These are phyloP conservation scores for Bimuria novae-zelandiae DNA, from an alignment of 2,329 filamentous ascomycete species.

Conservation along the genomic window DNA sequence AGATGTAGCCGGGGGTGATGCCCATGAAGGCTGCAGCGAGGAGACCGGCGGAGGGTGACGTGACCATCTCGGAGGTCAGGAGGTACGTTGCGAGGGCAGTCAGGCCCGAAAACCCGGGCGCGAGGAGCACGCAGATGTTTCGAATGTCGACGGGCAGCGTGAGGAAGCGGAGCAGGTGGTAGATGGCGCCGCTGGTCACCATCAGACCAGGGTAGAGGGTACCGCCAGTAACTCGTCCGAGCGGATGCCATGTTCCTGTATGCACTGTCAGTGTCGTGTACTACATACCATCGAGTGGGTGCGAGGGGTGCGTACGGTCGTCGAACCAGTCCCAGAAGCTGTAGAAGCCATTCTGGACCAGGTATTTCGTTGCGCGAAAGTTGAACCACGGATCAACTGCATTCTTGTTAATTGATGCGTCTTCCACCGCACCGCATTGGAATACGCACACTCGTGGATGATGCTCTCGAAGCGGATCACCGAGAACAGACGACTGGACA, in stretches of 20 bases:
- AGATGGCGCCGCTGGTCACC: constrained; percentile 98
- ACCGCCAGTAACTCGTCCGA: constrained; percentile 96
- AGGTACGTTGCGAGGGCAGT: constrained; percentile 94
- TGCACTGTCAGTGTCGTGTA: constrained; percentile 18
- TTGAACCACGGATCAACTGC: constrained; percentile 99
- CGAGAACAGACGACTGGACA: constrained; percentile 94
- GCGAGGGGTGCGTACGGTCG: constrained; percentile 67
- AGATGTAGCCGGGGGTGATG: constrained; percentile 96
- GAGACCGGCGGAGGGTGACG: constrained; percentile 91
- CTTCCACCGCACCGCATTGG: constrained; percentile 2
- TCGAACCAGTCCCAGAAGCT: constrained; percentile 99
- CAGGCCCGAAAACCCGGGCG: constrained; percentile 90
- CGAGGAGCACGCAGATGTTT: constrained; percentile 97
- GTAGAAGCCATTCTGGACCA: constrained; percentile 96
- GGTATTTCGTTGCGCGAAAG: constrained; percentile 96
- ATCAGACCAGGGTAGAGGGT: constrained; percentile 98
- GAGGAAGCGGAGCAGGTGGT: constrained; percentile 86
- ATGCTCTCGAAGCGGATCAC: constrained; percentile 99
- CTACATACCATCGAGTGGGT: constrained; percentile 5
- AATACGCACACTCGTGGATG: constrained; percentile 93
- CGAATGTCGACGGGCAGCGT: constrained; percentile 95
- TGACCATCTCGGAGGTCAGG: constrained; percentile 94
- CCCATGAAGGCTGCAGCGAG: constrained; percentile 96
- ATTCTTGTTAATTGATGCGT: constrained; percentile 31
- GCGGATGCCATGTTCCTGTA: constrained; percentile 91